Percentiles rank a stretch among this genome's conserved stretches.
These are phyloP conservation scores for Lachancea lanzarotensis DNA, from an alignment of 805 yeast species.

Conservation along the genomic window DNA sequence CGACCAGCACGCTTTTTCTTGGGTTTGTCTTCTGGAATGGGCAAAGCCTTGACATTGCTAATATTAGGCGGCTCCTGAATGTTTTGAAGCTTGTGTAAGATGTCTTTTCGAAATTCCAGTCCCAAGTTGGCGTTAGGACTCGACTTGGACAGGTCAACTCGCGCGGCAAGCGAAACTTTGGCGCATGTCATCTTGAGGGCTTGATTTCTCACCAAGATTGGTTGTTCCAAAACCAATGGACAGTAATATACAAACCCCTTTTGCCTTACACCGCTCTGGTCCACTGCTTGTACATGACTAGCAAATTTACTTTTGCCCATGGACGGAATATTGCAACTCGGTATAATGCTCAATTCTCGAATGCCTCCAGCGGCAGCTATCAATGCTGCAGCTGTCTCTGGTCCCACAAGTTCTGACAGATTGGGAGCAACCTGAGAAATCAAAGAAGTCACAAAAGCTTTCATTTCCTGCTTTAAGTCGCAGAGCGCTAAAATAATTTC, in stretches of 20 bases:
- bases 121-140: constrained; percentile 51
- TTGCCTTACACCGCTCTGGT: constrained; percentile 44
- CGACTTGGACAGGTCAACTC: constrained; percentile 57
- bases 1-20: constrained; percentile 86
- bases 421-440: constrained; percentile 72
- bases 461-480: constrained; percentile 38
- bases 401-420: constrained; percentile 61
- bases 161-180: constrained; percentile 72
- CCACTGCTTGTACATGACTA: constrained; percentile 31
- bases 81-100: constrained; percentile 59
- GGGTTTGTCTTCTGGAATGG: constrained; percentile 66
- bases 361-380: constrained; percentile 66
- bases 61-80: constrained; percentile 72
- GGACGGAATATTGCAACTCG: constrained; percentile 79
- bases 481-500: constrained; percentile 42
- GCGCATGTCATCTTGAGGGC: constrained; percentile 76
- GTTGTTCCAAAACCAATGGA: constrained; percentile 52
- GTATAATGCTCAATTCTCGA: constrained; percentile 55
- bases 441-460: constrained; percentile 49
- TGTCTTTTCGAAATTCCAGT: constrained; percentile 49
- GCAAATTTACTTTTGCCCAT: constrained; percentile 47
- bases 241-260: constrained; percentile 64
- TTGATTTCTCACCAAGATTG: constrained; percentile 53
- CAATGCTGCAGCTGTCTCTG: constrained; percentile 66
- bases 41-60: constrained; percentile 60